Evolutionary conservation across 768 basidiomycete species (phyloP).

Genomic region (Boletus vinaceobasis): DNA sequence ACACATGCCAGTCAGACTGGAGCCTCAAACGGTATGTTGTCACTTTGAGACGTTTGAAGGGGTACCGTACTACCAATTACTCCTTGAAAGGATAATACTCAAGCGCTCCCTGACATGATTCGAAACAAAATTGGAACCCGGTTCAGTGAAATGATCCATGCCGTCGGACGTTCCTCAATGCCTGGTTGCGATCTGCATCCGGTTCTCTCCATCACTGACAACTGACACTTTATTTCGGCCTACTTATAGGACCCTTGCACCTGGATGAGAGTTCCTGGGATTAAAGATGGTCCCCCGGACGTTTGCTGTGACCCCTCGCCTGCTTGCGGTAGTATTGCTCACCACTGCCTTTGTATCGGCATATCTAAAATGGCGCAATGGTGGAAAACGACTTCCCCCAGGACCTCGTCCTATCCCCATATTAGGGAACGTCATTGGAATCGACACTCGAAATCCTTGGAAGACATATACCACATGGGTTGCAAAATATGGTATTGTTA

Average conservation of each 20-base stretch:
- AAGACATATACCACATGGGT: slow-evolving; percentile 12
- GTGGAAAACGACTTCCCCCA: background rate
- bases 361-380: background rate
- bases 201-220: background rate
- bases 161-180: no score
- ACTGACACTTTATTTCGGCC: background rate
- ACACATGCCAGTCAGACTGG: no score
- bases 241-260: background rate
- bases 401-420: slow-evolving; percentile 7
- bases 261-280: no score
- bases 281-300: background rate
- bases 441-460: slow-evolving; percentile 6
- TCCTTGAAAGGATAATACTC: no score
- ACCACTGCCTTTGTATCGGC: background rate
- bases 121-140: no score
- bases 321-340: background rate
- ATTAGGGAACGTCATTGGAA: slow-evolving; percentile 6
- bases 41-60: no score
- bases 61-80: no score
- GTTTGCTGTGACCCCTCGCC: background rate
- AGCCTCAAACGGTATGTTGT: no score
- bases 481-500: slow-evolving; percentile 4
- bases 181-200: no score
- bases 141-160: background rate
- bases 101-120: no score